A percentile compares a stretch with the other conserved stretches of the same genome.
These are phyloP conservation scores for Cylindrodendrum hubeiense DNA, from an alignment of 2,329 filamentous ascomycete genomes.

Conservation along the genomic window DNA sequence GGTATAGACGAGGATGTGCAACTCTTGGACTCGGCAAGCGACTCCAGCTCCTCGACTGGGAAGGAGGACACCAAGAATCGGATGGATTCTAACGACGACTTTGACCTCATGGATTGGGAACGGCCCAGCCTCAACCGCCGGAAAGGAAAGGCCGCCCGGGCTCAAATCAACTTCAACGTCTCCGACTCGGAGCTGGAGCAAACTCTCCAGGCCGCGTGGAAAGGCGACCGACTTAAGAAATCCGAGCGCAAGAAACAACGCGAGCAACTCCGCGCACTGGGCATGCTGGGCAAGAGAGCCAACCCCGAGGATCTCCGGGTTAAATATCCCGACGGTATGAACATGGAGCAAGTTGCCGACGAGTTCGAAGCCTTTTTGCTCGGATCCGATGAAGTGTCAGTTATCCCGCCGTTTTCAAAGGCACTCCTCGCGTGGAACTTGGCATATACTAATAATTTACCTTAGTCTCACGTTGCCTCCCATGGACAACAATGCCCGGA, in stretches of 20 bases:
- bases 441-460: constrained; percentile 20
- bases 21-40: constrained; percentile 31
- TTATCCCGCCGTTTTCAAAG: constrained; percentile 24
- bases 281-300: constrained; percentile 71
- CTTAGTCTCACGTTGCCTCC: constrained; percentile 80
- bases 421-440: background rate
- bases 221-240: constrained; percentile 79
- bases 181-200: constrained; percentile 77
- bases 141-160: constrained; percentile 73
- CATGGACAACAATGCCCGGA: constrained; percentile 84
- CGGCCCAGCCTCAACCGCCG: constrained; percentile 73
- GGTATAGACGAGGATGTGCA: constrained; percentile 31
- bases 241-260: constrained; percentile 76
- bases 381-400: constrained; percentile 72
- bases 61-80: constrained; percentile 49
- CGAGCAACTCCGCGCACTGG: constrained; percentile 75
- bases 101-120: constrained; percentile 89
- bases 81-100: constrained; percentile 67
- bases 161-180: constrained; percentile 63
- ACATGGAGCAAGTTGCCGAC: constrained; percentile 75
- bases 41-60: constrained; percentile 30
- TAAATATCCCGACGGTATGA: constrained; percentile 82
- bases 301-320: constrained; percentile 71
- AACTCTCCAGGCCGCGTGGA: constrained; percentile 70
- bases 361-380: constrained; percentile 81